These are phyloP conservation scores for Trichoderma cornu-damae DNA, from an alignment of 2,329 filamentous ascomycete species.

Conservation along the genomic window DNA sequence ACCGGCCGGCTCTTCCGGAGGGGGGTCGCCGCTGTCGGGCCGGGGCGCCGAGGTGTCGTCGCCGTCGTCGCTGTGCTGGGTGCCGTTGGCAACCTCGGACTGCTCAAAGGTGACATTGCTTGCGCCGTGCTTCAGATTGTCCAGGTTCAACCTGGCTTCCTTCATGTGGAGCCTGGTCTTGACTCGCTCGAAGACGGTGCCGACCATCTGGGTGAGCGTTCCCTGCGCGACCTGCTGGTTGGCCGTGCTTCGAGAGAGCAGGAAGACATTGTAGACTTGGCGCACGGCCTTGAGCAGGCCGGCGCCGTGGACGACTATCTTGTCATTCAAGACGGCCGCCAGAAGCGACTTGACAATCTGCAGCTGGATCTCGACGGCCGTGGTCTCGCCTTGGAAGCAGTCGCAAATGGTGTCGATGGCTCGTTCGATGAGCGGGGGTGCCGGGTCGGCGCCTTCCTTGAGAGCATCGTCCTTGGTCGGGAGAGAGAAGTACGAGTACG, in stretches of 20 bases:
- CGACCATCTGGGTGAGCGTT: conserved; percentile 96
- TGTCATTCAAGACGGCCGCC: conserved; percentile 94
- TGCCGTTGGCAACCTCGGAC: conserved; percentile 36
- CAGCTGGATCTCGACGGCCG: conserved; percentile 84
- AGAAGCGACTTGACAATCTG: conserved; percentile 97
- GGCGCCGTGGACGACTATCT: conserved; percentile 95
- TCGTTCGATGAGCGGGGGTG: conserved; percentile 81
- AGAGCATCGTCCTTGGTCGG: conserved; percentile 45
- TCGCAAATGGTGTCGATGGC: conserved; percentile 99
- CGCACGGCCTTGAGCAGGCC: conserved; percentile 93
- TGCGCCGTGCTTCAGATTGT: conserved; percentile 47
- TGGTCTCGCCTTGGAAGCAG: conserved; percentile 96
- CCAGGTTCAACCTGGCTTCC: conserved; percentile 63
- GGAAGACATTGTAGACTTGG: conserved; percentile 98
- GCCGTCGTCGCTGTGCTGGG: conserved; percentile 35
- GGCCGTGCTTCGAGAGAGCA: conserved; percentile 85
- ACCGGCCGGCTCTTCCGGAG: conserved; percentile 31
- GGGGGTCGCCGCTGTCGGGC: conserved; percentile 27
- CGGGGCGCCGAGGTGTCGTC: conserved; percentile 34
- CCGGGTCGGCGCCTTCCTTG: conserved; percentile 37
- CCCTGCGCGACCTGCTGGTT: conserved; percentile 98
- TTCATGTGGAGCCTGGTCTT: conserved; percentile 82
- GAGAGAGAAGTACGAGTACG: conserved; percentile 94
- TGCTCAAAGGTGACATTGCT: conserved; percentile 50
- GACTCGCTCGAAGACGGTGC: conserved; percentile 94